Evolutionary conservation across 2,329 filamentous ascomycete genomes (phyloP), one percentile per base, ranked within the genome.

Genomic region (Stemphylium lycopersici): DNA sequence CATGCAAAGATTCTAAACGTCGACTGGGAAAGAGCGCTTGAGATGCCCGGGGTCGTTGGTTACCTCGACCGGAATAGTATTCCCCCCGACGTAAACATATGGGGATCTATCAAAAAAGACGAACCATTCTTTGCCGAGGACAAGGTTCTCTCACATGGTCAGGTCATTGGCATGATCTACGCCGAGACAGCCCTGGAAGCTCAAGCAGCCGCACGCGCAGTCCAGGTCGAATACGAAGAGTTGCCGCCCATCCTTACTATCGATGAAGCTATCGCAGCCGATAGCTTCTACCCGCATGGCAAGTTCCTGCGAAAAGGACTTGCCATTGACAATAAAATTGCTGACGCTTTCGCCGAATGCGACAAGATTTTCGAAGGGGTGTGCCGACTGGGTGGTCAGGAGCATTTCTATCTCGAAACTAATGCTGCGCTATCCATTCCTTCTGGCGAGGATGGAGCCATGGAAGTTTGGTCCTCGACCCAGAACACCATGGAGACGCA

Each of bases 351-450:
- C 70, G 81, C 84, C 50, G 81, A 87, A 6, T 90, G 86, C 2
- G 93, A 97, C 64, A 84, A 91, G 67, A 82, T 96, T 2, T 93
- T 97, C 63, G 87, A 86, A n/a, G 95, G 93, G 15, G 84, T 88
- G 0, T 84, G 88, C 1, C 83, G 92, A 48, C 96, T 98, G 83
- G 93, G 93, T 45, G 95, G 93, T 0, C 95, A 99, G 70, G 93
- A 98, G 72, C 93, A 98, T 70, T 98, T 98, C 72, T 98, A 98
- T 66, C 83, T 98, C 1, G 93, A 98, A 75, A 97, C 93, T 0
- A 89, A 97, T 59, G 93, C 91, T 1, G 89, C 88, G 39, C 76
- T 96, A 2, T 91, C 86, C 0, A 87, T 97, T 45, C 93, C 93
- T 0, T 96, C 96, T 68, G 86, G 85, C 0, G 93, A 97, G 74